A percentile compares a stretch with the other conserved stretches of the same genome.
Conservation (phyloP, 2,329 filamentous ascomycete species). For the Emergomyces orientalis region DNA sequence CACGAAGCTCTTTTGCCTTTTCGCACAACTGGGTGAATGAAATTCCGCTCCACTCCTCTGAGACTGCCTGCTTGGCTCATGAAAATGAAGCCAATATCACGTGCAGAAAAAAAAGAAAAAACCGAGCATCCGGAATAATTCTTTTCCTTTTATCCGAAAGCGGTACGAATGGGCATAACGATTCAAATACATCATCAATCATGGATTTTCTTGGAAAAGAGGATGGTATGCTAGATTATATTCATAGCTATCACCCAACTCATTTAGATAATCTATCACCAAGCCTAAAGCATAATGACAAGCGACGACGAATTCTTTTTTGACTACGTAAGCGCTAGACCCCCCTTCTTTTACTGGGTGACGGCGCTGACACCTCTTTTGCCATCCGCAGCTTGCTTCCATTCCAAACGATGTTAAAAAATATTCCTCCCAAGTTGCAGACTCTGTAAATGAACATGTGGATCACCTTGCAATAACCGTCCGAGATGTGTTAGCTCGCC, state of each 20-base stretch:
- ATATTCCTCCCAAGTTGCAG: constrained; percentile 64
- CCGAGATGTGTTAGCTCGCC: constrained; percentile 57
- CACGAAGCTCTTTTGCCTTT: neutral
- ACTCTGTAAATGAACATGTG: constrained; percentile 71
- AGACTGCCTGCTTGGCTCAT: neutral
- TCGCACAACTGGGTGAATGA: neutral
- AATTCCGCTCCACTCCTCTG: neutral
- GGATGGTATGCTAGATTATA: neutral
- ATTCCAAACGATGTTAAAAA: constrained; percentile 57
- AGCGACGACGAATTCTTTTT: constrained; percentile 70
- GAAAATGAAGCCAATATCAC: constrained; percentile 4
- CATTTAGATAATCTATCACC: neutral
- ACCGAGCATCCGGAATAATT: neutral
- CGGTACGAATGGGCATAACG: neutral
- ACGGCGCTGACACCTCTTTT: neutral
- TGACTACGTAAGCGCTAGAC: constrained; percentile 55
- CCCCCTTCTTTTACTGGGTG: neutral
- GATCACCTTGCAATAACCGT: constrained; percentile 64
- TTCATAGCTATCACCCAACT: neutral
- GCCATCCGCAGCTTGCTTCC: constrained; percentile 42
- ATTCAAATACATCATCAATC: constrained; percentile 2
- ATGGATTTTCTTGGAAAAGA: neutral
- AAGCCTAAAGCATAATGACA: constrained; percentile 51
- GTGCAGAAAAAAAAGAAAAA: no score
- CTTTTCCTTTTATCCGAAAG: neutral